Evolutionary conservation across 2,329 filamentous ascomycete genomes (phyloP), one percentile per base, ranked within the genome.

Genomic region (Talaromyces sp.): DNA sequence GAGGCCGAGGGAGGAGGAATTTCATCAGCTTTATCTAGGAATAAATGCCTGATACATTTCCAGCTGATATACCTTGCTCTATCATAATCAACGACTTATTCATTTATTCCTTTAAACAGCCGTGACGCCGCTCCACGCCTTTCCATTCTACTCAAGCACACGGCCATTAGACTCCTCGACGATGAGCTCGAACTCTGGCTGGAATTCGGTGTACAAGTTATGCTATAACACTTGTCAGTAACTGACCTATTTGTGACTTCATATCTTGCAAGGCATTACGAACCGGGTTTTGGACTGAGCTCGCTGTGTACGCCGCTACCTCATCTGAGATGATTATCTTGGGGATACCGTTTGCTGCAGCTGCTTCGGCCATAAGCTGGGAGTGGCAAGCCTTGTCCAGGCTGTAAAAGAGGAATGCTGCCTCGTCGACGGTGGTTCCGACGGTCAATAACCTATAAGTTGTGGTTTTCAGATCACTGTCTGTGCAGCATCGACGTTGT

Each of bases 321-420:
- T 75, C 67, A 46, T 74, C 64, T 1, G 63, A 60, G 37, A 76
- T 76, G 31, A 76, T 69, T 64, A 67, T 72, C 67, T 76, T 76
- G 1, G 71, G 67, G 1, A 76, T 64, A 0, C 74, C 74, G 62
- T 76, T 77, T 3, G 76, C 75, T 28, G 75, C 75, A 8, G 75
- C 76, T 5, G 76, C 76, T 56, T 79, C 76, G 2, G 75, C 77
- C 66, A 78, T 66, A 39, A 79, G 67, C 65, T 79, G 77, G 2
- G 75, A 73, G 46, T 76, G 75, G 46, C 76, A 78, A 48, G 76
- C 75, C 56, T 77, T 70, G 39, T 79, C 77, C n/a, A 79, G 69
- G 62, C 75, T 77, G 37, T 70, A 72, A 63, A 75, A 76, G 56
- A 76, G 70, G 55, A 74, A 75, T 1, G 75, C 74, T 0, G 75